Conservation (phyloP, 2,329 filamentous ascomycete genomes). For the Diaporthe nobilis region DNA sequence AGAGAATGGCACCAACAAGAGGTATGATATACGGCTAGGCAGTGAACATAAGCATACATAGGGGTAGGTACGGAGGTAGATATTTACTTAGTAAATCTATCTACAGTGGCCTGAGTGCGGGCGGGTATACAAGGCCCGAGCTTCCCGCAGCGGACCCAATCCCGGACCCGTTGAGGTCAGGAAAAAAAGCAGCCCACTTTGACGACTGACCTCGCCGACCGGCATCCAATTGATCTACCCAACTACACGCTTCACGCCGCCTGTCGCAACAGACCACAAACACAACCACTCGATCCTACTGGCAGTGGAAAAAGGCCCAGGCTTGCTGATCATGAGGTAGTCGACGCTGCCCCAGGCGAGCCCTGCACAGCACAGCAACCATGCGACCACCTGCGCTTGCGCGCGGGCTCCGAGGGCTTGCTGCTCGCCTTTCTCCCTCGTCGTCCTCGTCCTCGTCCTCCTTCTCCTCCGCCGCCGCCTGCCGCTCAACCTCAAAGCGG, state of each 20-base stretch:
- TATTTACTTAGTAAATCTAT: too few species aligned
- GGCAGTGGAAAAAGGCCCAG: background rate
- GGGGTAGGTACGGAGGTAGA: too few species aligned
- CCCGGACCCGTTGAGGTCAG: background rate
- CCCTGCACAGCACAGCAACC: slow-evolving; percentile 29
- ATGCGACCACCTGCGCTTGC: slow-evolving; percentile 40
- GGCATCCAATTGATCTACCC: background rate
- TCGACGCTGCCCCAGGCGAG: slow-evolving; percentile 24
- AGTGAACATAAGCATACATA: too few species aligned
- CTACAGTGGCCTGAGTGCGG: too few species aligned
- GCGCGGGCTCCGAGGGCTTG: slow-evolving; percentile 13
- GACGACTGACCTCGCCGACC: background rate
- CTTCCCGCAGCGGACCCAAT: background rate
- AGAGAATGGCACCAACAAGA: too few species aligned
- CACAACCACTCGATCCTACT: background rate
- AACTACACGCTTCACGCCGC: background rate
- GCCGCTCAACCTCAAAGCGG: background rate
- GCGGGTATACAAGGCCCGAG: background rate
- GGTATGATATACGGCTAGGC: too few species aligned
- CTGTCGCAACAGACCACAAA: background rate
- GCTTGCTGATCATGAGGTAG: slow-evolving; percentile 32
- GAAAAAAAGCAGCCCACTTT: slow-evolving; percentile 11
- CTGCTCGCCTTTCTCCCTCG: slow-evolving; percentile 24
- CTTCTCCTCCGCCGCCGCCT: background rate
- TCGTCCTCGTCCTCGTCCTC: background rate